Conservation (phyloP, 2,329 filamentous ascomycete species). For the Gaeumannomyces tritici region DNA sequence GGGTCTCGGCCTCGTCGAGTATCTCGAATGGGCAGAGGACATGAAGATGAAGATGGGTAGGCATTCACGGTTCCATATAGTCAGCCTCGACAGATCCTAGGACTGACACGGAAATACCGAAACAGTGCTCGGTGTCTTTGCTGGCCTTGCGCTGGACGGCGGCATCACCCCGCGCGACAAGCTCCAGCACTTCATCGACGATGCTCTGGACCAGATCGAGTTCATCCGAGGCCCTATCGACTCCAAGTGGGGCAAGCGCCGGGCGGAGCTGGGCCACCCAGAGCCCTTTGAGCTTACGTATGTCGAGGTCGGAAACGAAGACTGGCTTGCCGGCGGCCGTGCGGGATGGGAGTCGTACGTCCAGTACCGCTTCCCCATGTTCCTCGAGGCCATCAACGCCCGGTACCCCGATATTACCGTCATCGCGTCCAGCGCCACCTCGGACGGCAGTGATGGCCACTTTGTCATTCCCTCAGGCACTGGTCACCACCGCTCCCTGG, state of each 20-base stretch:
- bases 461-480: slow-evolving; percentile 10
- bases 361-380: slow-evolving; percentile 47
- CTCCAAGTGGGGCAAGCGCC: slow-evolving; percentile 46
- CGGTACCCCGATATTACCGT: slow-evolving; percentile 16
- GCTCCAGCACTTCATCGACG: slow-evolving; percentile 46
- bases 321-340: slow-evolving; percentile 43
- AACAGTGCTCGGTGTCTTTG: slow-evolving; percentile 40
- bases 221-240: slow-evolving; percentile 46
- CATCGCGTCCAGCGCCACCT: slow-evolving; percentile 22
- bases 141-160: slow-evolving; percentile 44
- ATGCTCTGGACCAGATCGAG: slow-evolving; percentile 53
- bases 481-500: slow-evolving; percentile 7
- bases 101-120: not conserved
- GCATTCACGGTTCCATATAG: not conserved
- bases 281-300: slow-evolving; percentile 51
- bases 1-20: slow-evolving; percentile 53
- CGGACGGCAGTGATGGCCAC: slow-evolving; percentile 5
- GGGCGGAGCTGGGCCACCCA: slow-evolving; percentile 50
- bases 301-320: slow-evolving; percentile 61
- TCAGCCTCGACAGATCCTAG: not conserved
- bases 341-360: slow-evolving; percentile 36
- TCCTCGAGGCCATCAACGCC: slow-evolving; percentile 44
- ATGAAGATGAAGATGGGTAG: slow-evolving; percentile 42
- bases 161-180: slow-evolving; percentile 38
- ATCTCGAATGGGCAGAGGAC: slow-evolving; percentile 51